These are phyloP conservation scores for Pezicula neosporulosa DNA, from an alignment of 2,329 filamentous ascomycete species.

Conservation along the genomic window DNA sequence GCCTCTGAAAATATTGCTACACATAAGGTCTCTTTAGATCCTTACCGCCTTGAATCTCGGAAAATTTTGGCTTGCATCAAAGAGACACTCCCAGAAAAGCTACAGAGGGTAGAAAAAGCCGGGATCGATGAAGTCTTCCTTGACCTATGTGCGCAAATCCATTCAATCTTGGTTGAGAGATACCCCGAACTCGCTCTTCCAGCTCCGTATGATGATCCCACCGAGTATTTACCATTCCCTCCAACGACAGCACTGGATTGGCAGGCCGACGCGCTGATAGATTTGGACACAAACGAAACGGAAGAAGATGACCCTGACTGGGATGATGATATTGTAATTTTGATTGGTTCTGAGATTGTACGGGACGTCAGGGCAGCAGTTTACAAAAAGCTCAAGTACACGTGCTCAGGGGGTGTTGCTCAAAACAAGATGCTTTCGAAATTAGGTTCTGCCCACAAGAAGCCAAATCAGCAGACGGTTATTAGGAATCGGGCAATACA, in stretches of 20 bases:
- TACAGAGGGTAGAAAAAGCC: conserved; percentile 85
- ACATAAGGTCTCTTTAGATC: conserved; percentile 92
- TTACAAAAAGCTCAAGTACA: conserved; percentile 72
- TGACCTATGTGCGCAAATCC: conserved; percentile 83
- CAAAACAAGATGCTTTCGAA: conserved; percentile 96
- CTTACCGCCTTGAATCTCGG: conserved; percentile 81
- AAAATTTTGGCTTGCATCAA: conserved; percentile 79
- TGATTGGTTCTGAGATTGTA: conserved; percentile 86
- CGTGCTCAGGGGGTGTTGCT: conserved; percentile 85
- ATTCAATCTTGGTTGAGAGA: conserved; percentile 68
- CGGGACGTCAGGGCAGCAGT: conserved; percentile 69
- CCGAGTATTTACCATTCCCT: conserved; percentile 69
- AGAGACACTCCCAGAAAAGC: conserved; percentile 59
- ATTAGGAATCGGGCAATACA: conserved; percentile 79
- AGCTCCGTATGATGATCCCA: conserved; percentile 70
- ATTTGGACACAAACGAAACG: conserved; percentile 67
- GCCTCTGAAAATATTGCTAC: conserved; percentile 75
- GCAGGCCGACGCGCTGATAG: conserved; percentile 77
- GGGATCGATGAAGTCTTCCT: conserved; percentile 95
- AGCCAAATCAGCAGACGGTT: conserved; percentile 93
- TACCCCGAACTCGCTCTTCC: conserved; percentile 70
- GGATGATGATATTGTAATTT: conserved; percentile 90
- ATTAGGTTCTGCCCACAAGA: conserved; percentile 85
- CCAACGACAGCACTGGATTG: conserved; percentile 74
- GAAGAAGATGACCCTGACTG: conserved; percentile 87